phyloP scores from a whole-genome alignment of 192 early-diverging fungal species.

The Physocladia obscura region DNA sequence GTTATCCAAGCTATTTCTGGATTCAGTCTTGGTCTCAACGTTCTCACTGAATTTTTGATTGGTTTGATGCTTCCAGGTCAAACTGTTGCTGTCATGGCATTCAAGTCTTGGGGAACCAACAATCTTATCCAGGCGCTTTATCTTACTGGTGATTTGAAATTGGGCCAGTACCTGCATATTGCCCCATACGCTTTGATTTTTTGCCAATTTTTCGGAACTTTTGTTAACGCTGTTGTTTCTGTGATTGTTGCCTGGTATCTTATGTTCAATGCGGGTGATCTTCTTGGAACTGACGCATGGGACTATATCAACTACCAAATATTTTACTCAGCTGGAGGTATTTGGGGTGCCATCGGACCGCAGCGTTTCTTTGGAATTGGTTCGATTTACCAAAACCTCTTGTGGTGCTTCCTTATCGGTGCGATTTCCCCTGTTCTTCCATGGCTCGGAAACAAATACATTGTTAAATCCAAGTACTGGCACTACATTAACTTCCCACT shows the following conservation, averaged over 20 bases:
- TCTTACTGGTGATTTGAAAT: constrained; percentile 59
- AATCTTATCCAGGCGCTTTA: constrained; percentile 60
- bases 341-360: constrained; percentile 67
- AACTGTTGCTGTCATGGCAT: constrained; percentile 66
- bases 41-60: constrained; percentile 61
- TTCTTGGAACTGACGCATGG: constrained; percentile 8
- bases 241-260: not conserved
- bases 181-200: constrained; percentile 75
- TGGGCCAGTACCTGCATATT: constrained; percentile 73
- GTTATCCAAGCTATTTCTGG: constrained; percentile 65
- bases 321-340: constrained; percentile 25
- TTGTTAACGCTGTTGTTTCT: constrained; percentile 1
- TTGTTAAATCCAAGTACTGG: constrained; percentile 21
- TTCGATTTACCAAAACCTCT: constrained; percentile 24
- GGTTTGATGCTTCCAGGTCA: constrained; percentile 61
- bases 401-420: constrained; percentile 35
- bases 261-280: constrained; percentile 12
- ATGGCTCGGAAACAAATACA: constrained; percentile 49
- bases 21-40: constrained; percentile 50
- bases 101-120: constrained; percentile 73
- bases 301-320: constrained; percentile 10
- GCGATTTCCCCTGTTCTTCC: constrained; percentile 37
- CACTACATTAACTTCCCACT: constrained; percentile 11
- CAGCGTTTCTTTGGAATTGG: constrained; percentile 54
- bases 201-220: constrained; percentile 65